These are phyloP conservation scores for Silene coronaria DNA, from an alignment of 179 eudicot genomes.

Conservation along the genomic window DNA sequence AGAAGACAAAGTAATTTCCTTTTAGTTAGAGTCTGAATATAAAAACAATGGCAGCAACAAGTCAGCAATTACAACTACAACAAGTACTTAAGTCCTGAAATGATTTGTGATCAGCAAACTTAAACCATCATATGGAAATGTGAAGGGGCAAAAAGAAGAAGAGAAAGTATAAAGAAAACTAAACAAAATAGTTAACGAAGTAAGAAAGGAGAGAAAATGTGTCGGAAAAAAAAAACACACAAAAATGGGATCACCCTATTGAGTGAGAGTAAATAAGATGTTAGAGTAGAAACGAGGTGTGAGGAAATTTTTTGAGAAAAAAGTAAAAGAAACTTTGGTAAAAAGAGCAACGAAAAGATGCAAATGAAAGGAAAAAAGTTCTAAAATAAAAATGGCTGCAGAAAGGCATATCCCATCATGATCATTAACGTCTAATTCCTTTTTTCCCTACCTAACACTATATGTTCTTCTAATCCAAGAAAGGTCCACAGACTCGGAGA, in stretches of 20 bases:
- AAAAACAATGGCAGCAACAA: neutral
- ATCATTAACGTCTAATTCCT: neutral
- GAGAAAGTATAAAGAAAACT: neutral
- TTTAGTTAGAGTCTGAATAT: neutral
- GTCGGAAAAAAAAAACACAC: neutral
- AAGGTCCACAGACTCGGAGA: neutral
- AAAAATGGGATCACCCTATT: neutral
- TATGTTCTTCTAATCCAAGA: neutral
- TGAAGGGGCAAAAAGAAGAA: neutral
- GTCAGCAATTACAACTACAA: neutral
- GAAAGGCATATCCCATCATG: neutral
- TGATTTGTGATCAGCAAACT: neutral
- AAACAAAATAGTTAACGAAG: neutral
- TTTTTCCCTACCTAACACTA: neutral
- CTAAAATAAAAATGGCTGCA: neutral
- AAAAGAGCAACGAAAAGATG: no score
- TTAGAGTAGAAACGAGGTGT: no score
- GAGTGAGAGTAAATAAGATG: neutral
- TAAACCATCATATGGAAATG: neutral
- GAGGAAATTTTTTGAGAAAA: no score
- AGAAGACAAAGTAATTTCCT: constrained; percentile 10
- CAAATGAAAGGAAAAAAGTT: neutral
- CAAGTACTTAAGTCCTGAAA: neutral
- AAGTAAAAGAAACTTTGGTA: no score
- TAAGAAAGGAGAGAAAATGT: neutral